Evolutionary conservation across 768 basidiomycete genomes (phyloP), one percentile per base, ranked within the genome.

Genomic region (Boletus subcaerulescens): DNA sequence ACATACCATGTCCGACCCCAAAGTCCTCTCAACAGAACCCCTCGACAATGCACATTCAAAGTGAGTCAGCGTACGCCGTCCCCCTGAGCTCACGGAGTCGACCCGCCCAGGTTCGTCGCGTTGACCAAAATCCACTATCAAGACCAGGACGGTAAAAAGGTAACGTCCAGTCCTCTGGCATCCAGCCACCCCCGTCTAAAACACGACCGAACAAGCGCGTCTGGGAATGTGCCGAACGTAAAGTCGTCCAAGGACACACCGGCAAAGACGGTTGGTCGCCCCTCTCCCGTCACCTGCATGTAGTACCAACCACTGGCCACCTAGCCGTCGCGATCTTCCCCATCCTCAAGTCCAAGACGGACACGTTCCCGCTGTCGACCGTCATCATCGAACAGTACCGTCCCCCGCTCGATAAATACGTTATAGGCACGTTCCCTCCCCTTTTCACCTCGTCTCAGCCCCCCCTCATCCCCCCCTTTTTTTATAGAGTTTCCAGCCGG

Each of bases 201-300:
- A 18, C 38, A n/a, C n/a, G 38, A 39, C 6, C 15, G 17, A 4
- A 17, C 14, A 18, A 39, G 87, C 76, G 93, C 53, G 63, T 80
- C n/a, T 98, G 95, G 94, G 95, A 97, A 71, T 86, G 77, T 55
- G 94, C 94, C 11, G 86, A 91, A 62, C 79, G 95, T 36, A 89
- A 84, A 65, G 93, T 91, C 13, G 93, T 93, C 2, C 80, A 90
- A 41, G 83, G 83, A 45, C 77, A 81, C 5, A 82, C 85, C 12
- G 92, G 87, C 0, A 81, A 93, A 53, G 95, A 97, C 73, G 91
- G 92, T 91, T 45, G 14, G 73, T 26, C 35, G 29, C 32, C 45
- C 13, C 8, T 12, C 29, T 31, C 32, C 6, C 13, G 1, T 39
- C n/a, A 17, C 14, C 15, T n/a, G 12, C 38, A 17, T 4, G 8